Evolutionary conservation across 1,139 yeast species (phyloP), one percentile per base, ranked within the genome.

Genomic region (Meyerozyma elateridarum): DNA sequence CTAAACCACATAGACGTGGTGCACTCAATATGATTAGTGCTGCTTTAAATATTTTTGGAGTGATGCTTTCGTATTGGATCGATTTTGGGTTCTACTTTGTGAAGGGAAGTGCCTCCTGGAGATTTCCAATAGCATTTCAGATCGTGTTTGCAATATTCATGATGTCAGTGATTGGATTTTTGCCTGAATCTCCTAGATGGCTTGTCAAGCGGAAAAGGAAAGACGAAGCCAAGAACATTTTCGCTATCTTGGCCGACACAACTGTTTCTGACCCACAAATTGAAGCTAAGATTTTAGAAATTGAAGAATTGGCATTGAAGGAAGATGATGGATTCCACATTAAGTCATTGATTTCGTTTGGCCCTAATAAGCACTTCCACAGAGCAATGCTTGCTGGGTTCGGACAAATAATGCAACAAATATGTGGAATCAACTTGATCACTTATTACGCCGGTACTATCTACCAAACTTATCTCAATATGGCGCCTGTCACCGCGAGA

Each of bases 101-200:
- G 8, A 13, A 24, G n/a, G 12, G 17, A 3, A 18, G 27, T 36
- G 34, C 34, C 25, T 34, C 42, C 5, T 67, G 73, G 70, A 57
- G 73, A 49, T 61, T 67, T 49, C 73, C 73, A 34, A 59, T 67
- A 35, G 65, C 61, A 3, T 59, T 61, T 41, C 73, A 68, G 48
- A 49, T 59, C 33, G 39, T 58, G 13, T 57, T 59, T 19, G 49
- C 58, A 8, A 27, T 55, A 19, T 30, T 46, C 13, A 45, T 46
- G 3, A 30, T 46, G 8, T 45, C 52, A 16, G 47, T 56, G 17
- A 48, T 60, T 25, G 49, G 61, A 33, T 47, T 50, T 36, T 53
- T 67, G 19, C 78, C 78, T 3, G 77, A 72, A 52, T 65, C 75
- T 5, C 77, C 77, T 7, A 60, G 76, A 45, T 70, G 73, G 72